Conservation (phyloP, 192 early-diverging fungal genomes). For the Backusella westeae region DNA sequence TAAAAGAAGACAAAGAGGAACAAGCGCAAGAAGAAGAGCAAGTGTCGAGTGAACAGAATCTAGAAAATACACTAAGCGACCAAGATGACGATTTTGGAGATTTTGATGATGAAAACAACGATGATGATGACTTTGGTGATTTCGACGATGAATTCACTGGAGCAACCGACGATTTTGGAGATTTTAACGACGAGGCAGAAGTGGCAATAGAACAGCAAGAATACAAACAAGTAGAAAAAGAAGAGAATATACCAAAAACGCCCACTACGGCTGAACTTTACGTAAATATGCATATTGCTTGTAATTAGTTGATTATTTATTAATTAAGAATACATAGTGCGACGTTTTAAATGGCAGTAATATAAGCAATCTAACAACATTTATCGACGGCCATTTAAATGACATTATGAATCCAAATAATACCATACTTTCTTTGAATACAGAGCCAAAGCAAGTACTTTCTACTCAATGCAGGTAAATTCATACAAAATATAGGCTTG, state of each 20-base stretch:
- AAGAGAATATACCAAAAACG: neutral
- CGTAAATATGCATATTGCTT: neutral
- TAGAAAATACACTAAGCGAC: neutral
- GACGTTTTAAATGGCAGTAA: neutral
- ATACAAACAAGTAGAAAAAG: neutral
- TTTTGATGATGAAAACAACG: neutral
- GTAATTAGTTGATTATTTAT: neutral
- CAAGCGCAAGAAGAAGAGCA: neutral
- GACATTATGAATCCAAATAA: neutral
- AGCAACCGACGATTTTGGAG: constrained; percentile 33
- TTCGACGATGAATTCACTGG: constrained; percentile 1
- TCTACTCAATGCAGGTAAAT: constrained; percentile 26
- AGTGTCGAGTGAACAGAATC: neutral
- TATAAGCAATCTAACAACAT: neutral
- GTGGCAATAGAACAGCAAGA: neutral
- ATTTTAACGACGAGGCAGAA: constrained; percentile 24
- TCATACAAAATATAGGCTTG: too few relatives aligned
- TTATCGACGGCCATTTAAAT: neutral
- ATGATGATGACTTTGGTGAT: neutral
- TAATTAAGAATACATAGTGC: neutral
- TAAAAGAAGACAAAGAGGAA: neutral
- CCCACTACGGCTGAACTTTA: constrained; percentile 9
- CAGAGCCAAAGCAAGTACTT: constrained; percentile 9
- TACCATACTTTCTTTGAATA: neutral
- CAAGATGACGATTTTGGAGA: neutral